Conservation (phyloP, 805 yeast genomes). For the Cyberlindnera mycetangii region DNA sequence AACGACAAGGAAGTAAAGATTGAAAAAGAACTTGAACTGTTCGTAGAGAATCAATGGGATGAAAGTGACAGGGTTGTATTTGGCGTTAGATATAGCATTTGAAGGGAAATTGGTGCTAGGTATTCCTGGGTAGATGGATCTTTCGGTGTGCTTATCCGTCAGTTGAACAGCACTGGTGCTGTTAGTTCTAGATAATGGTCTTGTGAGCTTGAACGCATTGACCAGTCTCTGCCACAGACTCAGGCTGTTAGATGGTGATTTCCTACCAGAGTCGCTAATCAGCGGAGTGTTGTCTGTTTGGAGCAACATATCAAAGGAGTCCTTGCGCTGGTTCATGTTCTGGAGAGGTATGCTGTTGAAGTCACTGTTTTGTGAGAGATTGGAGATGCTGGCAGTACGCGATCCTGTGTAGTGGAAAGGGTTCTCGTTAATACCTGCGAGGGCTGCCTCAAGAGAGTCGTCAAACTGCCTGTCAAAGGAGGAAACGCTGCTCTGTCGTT, state of each 20-base stretch:
- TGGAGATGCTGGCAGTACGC: slow-evolving; percentile 30
- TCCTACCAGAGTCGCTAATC: slow-evolving; percentile 8
- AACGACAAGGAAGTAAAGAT: slow-evolving; percentile 85
- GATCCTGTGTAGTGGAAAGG: slow-evolving; percentile 25
- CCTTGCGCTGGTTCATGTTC: slow-evolving; percentile 28
- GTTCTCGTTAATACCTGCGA: slow-evolving; percentile 47
- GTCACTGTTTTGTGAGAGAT: slow-evolving; percentile 28
- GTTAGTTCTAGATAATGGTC: slow-evolving; percentile 12
- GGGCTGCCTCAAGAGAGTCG: slow-evolving; percentile 61
- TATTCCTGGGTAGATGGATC: slow-evolving; percentile 42
- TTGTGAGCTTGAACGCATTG: slow-evolving; percentile 6
- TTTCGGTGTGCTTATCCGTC: slow-evolving; percentile 33
- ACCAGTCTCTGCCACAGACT: slow-evolving; percentile 19
- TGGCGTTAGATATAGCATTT: slow-evolving; percentile 90
- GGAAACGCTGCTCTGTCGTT: slow-evolving; percentile 34
- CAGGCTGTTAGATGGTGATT: neutral
- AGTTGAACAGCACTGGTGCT: slow-evolving; percentile 22
- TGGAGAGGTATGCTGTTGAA: slow-evolving; percentile 33
- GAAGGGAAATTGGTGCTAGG: slow-evolving; percentile 45
- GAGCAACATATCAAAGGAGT: slow-evolving; percentile 26
- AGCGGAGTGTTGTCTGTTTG: slow-evolving; percentile 21
- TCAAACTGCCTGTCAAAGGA: slow-evolving; percentile 63
- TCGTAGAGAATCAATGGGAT: slow-evolving; percentile 87
- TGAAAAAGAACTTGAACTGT: slow-evolving; percentile 96
- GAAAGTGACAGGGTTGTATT: slow-evolving; percentile 84